phyloP scores from a whole-genome alignment of 208 protist species.

The Acanthamoeba culbertsoni region DNA sequence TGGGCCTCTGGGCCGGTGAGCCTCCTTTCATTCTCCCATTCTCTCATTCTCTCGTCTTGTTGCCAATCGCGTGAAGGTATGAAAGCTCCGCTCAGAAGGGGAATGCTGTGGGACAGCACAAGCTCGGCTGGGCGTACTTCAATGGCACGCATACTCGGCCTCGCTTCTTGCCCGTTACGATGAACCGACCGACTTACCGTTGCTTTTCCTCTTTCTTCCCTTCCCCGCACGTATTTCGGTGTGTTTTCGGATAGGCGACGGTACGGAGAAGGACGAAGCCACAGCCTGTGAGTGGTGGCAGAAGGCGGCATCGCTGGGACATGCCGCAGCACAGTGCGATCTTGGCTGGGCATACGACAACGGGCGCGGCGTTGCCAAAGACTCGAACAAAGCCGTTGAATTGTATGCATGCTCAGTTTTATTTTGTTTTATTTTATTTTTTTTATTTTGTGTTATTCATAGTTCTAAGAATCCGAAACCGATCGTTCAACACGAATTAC shows the following conservation, averaged over 20 bases:
- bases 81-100: constrained; percentile 22
- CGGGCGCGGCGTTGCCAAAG: constrained; percentile 21
- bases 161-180: neutral
- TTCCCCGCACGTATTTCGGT: neutral
- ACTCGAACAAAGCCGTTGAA: constrained; percentile 25
- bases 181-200: neutral
- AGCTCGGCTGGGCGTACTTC: constrained; percentile 35
- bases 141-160: neutral
- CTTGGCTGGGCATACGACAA: constrained; percentile 55
- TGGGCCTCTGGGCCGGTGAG: too few species aligned
- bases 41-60: neutral
- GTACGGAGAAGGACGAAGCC: constrained; percentile 10
- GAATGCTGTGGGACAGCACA: constrained; percentile 13
- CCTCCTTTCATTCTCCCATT: neutral
- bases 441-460: neutral
- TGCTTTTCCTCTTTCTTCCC: neutral
- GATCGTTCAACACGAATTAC: neutral
- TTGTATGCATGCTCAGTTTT: neutral
- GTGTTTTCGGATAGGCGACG: neutral
- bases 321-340: constrained; percentile 21
- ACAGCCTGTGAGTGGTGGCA: neutral
- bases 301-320: neutral
- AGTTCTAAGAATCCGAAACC: too few species aligned
- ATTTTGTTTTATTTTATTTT: neutral
- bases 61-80: neutral